Evolutionary conservation across 1,139 yeast species (phyloP).

Genomic region (Hansenula sp.): DNA sequence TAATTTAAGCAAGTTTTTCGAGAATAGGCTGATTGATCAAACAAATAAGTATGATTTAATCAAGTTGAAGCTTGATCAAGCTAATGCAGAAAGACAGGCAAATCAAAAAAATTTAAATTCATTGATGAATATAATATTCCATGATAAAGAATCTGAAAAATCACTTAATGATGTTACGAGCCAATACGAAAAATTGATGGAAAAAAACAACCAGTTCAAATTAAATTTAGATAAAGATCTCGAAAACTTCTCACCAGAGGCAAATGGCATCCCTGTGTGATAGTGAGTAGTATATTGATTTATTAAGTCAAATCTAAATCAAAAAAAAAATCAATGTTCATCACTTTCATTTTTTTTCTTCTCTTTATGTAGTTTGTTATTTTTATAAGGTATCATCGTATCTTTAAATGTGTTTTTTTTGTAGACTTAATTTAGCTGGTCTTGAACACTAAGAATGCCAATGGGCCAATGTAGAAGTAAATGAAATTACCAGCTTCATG

Average conservation of each 20-base stretch:
- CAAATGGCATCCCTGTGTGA: neutral
- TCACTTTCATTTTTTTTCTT: too few relatives aligned
- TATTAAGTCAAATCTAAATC: too few relatives aligned
- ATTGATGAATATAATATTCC: neutral
- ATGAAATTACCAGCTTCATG: slow-evolving; percentile 82
- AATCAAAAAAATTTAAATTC: neutral
- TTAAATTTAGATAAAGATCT: slow-evolving; percentile 1
- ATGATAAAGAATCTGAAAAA: neutral
- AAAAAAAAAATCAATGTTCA: too few relatives aligned
- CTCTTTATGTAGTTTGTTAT: too few relatives aligned
- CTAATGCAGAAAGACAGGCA: slow-evolving; percentile 2
- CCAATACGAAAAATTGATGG: neutral
- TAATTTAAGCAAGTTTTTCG: slow-evolving; percentile 31
- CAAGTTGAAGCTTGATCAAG: slow-evolving; percentile 8
- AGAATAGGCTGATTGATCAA: slow-evolving; percentile 34
- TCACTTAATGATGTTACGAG: neutral
- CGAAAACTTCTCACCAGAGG: slow-evolving; percentile 2
- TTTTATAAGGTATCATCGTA: too few relatives aligned
- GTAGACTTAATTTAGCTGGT: slow-evolving; percentile 38
- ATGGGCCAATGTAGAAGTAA: slow-evolving; percentile 77
- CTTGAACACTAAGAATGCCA: slow-evolving; percentile 80
- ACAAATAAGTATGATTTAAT: slow-evolving; percentile 20
- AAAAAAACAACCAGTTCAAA: neutral
- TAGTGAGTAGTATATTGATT: too few relatives aligned
- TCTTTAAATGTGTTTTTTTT: neutral